Evolutionary conservation across 805 yeast species (phyloP).

Genomic region (Ogataea allantospora): DNA sequence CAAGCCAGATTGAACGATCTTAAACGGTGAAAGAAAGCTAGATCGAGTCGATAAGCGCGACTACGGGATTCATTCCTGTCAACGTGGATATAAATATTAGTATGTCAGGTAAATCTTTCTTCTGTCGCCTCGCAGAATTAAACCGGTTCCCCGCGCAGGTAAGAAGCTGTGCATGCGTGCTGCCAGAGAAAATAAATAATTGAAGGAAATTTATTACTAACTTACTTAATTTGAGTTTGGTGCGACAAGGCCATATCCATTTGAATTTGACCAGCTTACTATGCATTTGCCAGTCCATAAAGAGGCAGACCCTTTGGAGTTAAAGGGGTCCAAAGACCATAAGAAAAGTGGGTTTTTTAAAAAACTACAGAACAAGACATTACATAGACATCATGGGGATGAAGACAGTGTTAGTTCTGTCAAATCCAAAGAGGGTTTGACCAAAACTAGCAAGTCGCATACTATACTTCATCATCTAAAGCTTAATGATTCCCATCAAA

Average conservation of each 20-base stretch:
- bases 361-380: conserved; percentile 16
- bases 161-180: not conserved
- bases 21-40: conserved; percentile 60
- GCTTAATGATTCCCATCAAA: conserved; percentile 7
- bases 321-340: conserved; percentile 3
- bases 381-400: conserved; percentile 11
- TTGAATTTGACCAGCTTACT: not conserved
- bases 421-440: not conserved
- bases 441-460: conserved; percentile 9
- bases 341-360: conserved; percentile 16
- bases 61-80: not conserved
- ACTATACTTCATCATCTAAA: conserved; percentile 13
- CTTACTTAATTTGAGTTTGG: not conserved
- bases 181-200: conserved; percentile 1
- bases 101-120: conserved; percentile 1
- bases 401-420: conserved; percentile 1
- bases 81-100: conserved; percentile 3
- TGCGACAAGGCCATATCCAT: not conserved
- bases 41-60: too few relatives aligned
- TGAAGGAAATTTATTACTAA: not conserved
- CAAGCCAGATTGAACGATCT: conserved; percentile 86
- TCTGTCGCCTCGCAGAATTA: not conserved
- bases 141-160: conserved; percentile 3
- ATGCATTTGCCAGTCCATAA: conserved; percentile 11
- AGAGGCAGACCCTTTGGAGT: conserved; percentile 7